Conservation (phyloP, 2,329 filamentous ascomycete species). For the Immersiporthe knoxdaviesiana region DNA sequence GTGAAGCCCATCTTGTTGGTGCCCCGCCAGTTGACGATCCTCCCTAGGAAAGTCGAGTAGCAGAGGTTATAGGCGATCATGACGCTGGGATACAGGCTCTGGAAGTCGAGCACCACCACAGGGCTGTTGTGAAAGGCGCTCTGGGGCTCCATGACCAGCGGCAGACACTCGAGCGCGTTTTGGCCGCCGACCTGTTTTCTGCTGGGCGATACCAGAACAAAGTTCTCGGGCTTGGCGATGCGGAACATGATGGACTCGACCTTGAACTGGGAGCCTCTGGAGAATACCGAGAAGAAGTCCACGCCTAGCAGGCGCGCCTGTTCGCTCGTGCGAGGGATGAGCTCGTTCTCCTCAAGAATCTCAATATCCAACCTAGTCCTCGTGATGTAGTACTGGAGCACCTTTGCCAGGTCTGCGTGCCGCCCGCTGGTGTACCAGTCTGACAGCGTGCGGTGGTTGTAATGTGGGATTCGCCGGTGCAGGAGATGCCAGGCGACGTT, state of each 20-base stretch:
- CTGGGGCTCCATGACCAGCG: constrained; percentile 95
- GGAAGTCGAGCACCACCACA: constrained; percentile 89
- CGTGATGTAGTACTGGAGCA: constrained; percentile 76
- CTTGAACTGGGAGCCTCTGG: constrained; percentile 94
- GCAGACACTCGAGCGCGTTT: constrained; percentile 91
- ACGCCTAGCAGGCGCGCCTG: constrained; percentile 91
- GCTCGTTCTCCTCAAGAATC: constrained; percentile 86
- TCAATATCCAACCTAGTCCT: constrained; percentile 84
- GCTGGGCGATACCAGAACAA: constrained; percentile 85
- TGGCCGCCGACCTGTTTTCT: constrained; percentile 90
- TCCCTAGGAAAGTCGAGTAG: constrained; percentile 93
- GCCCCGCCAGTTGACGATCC: constrained; percentile 85
- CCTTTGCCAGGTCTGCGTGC: constrained; percentile 70
- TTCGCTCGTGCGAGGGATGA: constrained; percentile 87
- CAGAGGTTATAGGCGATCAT: constrained; percentile 99
- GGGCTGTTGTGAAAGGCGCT: constrained; percentile 93
- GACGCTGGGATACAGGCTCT: constrained; percentile 92
- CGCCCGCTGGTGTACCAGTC: constrained; percentile 76
- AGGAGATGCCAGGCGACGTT: constrained; percentile 92
- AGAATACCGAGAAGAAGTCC: constrained; percentile 96
- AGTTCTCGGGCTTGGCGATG: constrained; percentile 96
- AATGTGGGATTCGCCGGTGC: constrained; percentile 86
- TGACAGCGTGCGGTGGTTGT: constrained; percentile 77
- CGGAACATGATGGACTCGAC: constrained; percentile 99
- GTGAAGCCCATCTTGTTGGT: constrained; percentile 93